These are phyloP conservation scores for Eucalyptus tenuipes DNA, from an alignment of 345 rosid species.

Conservation along the genomic window DNA sequence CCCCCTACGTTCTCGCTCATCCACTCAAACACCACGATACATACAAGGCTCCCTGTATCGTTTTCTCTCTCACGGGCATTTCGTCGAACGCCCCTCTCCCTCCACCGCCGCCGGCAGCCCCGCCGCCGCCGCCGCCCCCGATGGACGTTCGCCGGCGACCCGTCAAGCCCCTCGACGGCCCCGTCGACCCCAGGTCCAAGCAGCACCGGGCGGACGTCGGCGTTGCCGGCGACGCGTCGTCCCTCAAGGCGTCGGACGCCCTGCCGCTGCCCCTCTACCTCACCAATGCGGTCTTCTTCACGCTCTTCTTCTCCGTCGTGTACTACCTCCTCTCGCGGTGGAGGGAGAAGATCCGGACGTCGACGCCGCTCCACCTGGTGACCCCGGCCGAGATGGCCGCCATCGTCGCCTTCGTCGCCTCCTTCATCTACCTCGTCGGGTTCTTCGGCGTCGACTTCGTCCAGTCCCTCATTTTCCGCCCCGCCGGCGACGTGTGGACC, in stretches of 20 bases:
- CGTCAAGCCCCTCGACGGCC: background rate
- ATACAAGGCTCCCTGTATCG: background rate
- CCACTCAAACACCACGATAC: background rate
- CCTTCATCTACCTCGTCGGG: constrained; percentile 45
- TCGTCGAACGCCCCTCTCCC: background rate
- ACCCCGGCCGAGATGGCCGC: constrained; percentile 46
- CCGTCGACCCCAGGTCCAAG: background rate
- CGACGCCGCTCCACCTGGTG: constrained; percentile 49
- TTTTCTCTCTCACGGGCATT: background rate
- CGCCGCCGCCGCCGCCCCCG: background rate
- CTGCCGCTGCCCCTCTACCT: constrained; percentile 38
- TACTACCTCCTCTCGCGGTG: constrained; percentile 57
- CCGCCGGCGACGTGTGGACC: constrained; percentile 39
- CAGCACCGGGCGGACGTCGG: background rate
- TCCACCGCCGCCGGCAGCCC: background rate
- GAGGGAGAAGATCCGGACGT: constrained; percentile 66
- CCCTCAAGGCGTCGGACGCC: constrained; percentile 31
- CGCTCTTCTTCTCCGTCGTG: constrained; percentile 50
- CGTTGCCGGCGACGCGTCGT: background rate
- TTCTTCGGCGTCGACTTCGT: constrained; percentile 65
- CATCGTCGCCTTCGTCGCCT: constrained; percentile 35
- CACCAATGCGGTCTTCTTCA: constrained; percentile 50
- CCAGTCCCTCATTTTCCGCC: constrained; percentile 38
- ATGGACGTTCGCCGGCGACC: constrained; percentile 6
- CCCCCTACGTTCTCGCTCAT: background rate